Evolutionary conservation across 768 basidiomycete species (phyloP).

Genomic region (Agrocybe pediades): DNA sequence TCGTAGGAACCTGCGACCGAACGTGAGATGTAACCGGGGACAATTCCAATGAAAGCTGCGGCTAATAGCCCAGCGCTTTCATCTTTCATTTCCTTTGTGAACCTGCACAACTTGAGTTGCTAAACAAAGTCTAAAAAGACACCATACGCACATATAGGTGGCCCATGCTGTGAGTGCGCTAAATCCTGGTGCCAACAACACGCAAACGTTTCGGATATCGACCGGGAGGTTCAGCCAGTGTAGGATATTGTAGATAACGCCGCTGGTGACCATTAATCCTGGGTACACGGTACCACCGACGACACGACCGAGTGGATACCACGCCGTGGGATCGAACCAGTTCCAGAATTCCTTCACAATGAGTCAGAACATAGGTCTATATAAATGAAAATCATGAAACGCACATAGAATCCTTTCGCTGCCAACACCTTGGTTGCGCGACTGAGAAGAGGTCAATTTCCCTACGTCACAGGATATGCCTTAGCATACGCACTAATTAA

Average conservation of each 20-base stretch:
- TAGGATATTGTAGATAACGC: constrained; percentile 92
- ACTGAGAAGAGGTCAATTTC: constrained; percentile 41
- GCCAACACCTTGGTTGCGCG: constrained; percentile 93
- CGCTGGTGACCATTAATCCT: constrained; percentile 97
- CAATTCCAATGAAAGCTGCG: constrained; percentile 97
- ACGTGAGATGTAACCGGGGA: constrained; percentile 97
- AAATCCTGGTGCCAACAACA: constrained; percentile 95
- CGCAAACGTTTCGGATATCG: constrained; percentile 96
- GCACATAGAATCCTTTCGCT: constrained; percentile 92
- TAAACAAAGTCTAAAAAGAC: background rate
- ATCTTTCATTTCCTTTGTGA: constrained; percentile 96
- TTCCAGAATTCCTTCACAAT: constrained; percentile 94
- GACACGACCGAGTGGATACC: constrained; percentile 98
- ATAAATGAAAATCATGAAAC: constrained; percentile 25
- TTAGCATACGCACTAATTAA: constrained; percentile 82
- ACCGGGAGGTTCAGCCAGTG: constrained; percentile 91
- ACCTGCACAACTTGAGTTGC: constrained; percentile 51
- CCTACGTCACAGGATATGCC: constrained; percentile 12
- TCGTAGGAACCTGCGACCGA: constrained; percentile 99
- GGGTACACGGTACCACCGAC: constrained; percentile 99
- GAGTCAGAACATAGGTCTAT: constrained; percentile 1
- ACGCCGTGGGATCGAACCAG: constrained; percentile 99
- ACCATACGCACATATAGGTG: constrained; percentile 79
- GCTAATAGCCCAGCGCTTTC: constrained; percentile 95
- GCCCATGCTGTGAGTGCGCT: constrained; percentile 96